These are phyloP conservation scores for Metschnikowia arizonensis DNA, from an alignment of 805 yeast genomes.

Conservation along the genomic window DNA sequence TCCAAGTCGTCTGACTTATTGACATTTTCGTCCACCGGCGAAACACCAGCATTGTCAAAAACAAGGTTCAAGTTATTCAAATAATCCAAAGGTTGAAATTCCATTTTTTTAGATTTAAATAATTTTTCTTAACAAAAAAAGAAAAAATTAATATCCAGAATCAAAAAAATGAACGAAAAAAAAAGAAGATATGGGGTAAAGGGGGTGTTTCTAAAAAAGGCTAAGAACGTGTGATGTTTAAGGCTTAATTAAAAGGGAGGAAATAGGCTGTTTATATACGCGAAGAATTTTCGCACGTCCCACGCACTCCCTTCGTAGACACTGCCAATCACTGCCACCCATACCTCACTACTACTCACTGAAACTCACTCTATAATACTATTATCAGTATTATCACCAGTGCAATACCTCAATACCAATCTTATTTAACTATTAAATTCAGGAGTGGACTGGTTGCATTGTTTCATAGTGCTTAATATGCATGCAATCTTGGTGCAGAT, in stretches of 20 bases:
- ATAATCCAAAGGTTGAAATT: conserved; percentile 40
- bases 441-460: too few species aligned
- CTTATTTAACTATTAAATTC: too few species aligned
- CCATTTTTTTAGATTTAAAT: conserved; percentile 25
- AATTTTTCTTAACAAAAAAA: conserved; percentile 7
- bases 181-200: conserved; percentile 3
- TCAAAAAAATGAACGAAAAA: conserved; percentile 7
- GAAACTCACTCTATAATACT: too few species aligned
- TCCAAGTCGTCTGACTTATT: conserved; percentile 36
- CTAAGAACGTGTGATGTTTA: background rate
- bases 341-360: too few species aligned
- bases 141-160: conserved; percentile 3
- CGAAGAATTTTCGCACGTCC: background rate
- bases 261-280: conserved; percentile 1
- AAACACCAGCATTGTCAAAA: conserved; percentile 24
- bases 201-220: background rate
- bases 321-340: too few species aligned
- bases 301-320: too few species aligned
- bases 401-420: too few species aligned
- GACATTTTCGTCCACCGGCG: conserved; percentile 19
- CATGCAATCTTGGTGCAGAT: background rate
- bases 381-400: too few species aligned
- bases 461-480: background rate
- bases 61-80: conserved; percentile 39
- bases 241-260: too few species aligned